Evolutionary conservation across 2,329 filamentous ascomycete genomes (phyloP), one percentile per base, ranked within the genome.

Genomic region (Xylariales sp.): DNA sequence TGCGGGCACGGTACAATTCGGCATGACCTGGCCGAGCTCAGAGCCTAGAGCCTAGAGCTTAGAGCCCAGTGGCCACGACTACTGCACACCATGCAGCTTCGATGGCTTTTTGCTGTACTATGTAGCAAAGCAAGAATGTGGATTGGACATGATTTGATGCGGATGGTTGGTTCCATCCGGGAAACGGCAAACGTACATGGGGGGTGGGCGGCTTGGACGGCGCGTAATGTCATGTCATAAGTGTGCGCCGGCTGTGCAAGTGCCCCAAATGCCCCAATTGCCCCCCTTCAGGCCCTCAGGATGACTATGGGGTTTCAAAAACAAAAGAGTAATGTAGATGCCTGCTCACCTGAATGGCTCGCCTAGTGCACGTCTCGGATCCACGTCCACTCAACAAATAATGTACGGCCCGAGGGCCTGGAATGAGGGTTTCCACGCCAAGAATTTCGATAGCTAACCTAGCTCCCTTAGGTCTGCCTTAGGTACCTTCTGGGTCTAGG

Each of bases 291-390:
- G 23, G 23, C 23, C 72, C 70, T 62, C 69, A 16, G 65, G 70
- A 64, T 73, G 72, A 73, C 72, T 66, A 73, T 23, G 34, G 28
- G 36, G 65, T 63, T 64, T 67, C 55, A 54, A 55, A 54, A 52
- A 5, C 28, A 16, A 41, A 14, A 53, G 32, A 64, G 65, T 69
- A 58, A 60, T 64, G 34, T 58, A 64, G 63, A 58, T 56, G 67
- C 63, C 55, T 71, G 69, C 73, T 75, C 72, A 75, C 73, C 73
- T 75, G 67, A 69, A 23, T 23, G 2, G 23, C 23, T 23, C 23
- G 23, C 23, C 23, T 23, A 23, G 23, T 23, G 23, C 23, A 23
- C 23, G 23, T 23, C 23, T 23, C 23, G 2, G 23, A 23, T 23
- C 23, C 23, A 23, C 23, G 23, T 23, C 23, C 23, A 23, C 23